Percentiles rank a stretch among this genome's conserved stretches.
Evolutionary conservation across 2,329 filamentous ascomycete species (phyloP).

Genomic region (Esteya vermicola): DNA sequence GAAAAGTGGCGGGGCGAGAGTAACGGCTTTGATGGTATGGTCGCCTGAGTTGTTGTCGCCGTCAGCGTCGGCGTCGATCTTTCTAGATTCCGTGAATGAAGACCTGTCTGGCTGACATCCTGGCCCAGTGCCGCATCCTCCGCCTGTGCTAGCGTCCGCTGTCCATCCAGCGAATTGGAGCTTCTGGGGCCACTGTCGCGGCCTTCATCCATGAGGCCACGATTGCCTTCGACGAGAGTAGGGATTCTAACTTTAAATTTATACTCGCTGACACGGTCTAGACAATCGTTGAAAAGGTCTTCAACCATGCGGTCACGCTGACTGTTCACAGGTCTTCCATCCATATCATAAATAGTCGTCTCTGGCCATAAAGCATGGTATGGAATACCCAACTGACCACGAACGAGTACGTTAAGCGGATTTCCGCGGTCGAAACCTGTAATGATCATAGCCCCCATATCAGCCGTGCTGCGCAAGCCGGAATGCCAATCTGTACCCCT

Average conservation of each 20-base stretch:
- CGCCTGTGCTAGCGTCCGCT: constrained; percentile 55
- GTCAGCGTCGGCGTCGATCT: neutral
- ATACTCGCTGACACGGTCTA: constrained; percentile 83
- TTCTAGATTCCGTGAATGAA: neutral
- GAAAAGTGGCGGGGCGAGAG: too few relatives aligned
- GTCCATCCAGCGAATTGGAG: constrained; percentile 49
- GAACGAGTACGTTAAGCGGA: constrained; percentile 78
- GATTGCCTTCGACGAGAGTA: constrained; percentile 68
- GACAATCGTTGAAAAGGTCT: constrained; percentile 84
- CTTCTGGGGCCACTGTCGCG: constrained; percentile 56
- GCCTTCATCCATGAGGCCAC: constrained; percentile 66
- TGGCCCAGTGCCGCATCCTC: constrained; percentile 46
- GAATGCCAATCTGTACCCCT: neutral
- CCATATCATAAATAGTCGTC: constrained; percentile 69
- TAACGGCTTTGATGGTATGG: neutral
- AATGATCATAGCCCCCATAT: constrained; percentile 97
- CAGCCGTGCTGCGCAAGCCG: constrained; percentile 54
- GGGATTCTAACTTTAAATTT: constrained; percentile 61
- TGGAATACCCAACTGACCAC: constrained; percentile 74
- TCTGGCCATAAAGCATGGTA: constrained; percentile 71
- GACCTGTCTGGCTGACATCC: constrained; percentile 24
- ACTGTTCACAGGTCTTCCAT: constrained; percentile 64
- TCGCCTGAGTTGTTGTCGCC: neutral
- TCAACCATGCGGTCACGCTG: constrained; percentile 72
- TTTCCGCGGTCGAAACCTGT: constrained; percentile 95